phyloP scores from a whole-genome alignment of 192 early-diverging fungal genomes.

The Dimargaris cristalligena region DNA sequence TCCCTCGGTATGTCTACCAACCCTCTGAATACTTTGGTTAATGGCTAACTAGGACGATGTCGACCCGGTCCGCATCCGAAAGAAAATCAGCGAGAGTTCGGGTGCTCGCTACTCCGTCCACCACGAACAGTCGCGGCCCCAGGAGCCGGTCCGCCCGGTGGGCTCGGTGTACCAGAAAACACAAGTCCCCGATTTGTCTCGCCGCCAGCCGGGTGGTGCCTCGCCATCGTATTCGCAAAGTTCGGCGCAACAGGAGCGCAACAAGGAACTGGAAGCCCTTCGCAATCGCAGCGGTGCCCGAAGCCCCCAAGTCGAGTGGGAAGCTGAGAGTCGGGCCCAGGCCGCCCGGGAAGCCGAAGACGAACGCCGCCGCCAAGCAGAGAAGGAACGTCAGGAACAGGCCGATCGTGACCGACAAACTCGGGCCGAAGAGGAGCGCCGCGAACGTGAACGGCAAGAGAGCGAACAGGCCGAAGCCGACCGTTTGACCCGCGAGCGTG shows the following conservation, averaged over 20 bases:
- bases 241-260: conserved; percentile 25
- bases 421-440: not conserved
- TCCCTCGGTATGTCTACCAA: no score
- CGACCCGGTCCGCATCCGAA: conserved; percentile 66
- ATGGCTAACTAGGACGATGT: conserved; percentile 59
- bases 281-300: conserved; percentile 12
- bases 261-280: conserved; percentile 28
- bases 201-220: not conserved
- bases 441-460: conserved; percentile 9
- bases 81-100: conserved; percentile 61
- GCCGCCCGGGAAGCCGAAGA: conserved; percentile 16
- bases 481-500: conserved; percentile 11
- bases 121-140: conserved; percentile 25
- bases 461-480: not conserved
- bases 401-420: conserved; percentile 14
- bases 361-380: conserved; percentile 17
- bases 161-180: conserved; percentile 39
- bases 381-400: conserved; percentile 11
- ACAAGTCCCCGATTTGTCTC: conserved; percentile 36
- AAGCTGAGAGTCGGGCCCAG: conserved; percentile 12
- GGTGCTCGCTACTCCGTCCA: conserved; percentile 85
- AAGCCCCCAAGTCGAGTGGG: conserved; percentile 7
- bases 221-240: conserved; percentile 14
- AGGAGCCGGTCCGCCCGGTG: conserved; percentile 26
- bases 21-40: no score